Percentiles rank a stretch among this genome's conserved stretches.
These are phyloP conservation scores for Colletotrichum theobromicola DNA, from an alignment of 2,329 filamentous ascomycete species.

Conservation along the genomic window DNA sequence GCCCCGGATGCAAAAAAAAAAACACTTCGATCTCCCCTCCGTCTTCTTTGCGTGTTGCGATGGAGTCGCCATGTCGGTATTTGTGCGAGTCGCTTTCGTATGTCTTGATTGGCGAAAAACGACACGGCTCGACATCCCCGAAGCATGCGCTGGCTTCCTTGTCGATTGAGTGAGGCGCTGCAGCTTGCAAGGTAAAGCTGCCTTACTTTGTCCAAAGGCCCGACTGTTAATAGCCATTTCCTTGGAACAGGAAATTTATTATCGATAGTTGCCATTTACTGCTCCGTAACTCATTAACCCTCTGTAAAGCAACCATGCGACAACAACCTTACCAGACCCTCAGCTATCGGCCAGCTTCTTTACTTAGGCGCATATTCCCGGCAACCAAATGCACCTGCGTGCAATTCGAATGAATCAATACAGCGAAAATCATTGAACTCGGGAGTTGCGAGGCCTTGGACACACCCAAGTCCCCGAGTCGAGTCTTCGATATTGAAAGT, in stretches of 20 bases:
- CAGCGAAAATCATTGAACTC: background rate
- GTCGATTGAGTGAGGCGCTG: background rate
- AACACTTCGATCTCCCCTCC: background rate
- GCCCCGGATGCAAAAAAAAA: background rate
- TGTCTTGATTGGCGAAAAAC: background rate
- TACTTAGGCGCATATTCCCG: background rate
- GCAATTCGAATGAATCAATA: background rate
- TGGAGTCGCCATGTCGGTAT: background rate
- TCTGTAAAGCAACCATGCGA: background rate
- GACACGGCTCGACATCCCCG: background rate
- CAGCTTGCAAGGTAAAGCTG: background rate
- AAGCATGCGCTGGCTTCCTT: background rate
- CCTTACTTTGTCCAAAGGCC: slow-evolving; percentile 7
- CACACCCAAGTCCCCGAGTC: background rate
- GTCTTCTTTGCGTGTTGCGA: background rate
- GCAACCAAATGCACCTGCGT: background rate
- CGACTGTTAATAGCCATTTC: background rate
- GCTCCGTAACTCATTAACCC: background rate
- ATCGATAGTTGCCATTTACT: background rate
- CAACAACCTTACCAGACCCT: background rate
- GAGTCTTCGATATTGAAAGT: no score
- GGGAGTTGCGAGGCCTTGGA: background rate
- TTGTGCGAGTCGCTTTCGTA: background rate
- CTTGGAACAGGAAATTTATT: slow-evolving; percentile 9
- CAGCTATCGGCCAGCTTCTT: background rate